Evolutionary conservation across 768 basidiomycete genomes (phyloP).

Genomic region (Mycena haematopus): DNA sequence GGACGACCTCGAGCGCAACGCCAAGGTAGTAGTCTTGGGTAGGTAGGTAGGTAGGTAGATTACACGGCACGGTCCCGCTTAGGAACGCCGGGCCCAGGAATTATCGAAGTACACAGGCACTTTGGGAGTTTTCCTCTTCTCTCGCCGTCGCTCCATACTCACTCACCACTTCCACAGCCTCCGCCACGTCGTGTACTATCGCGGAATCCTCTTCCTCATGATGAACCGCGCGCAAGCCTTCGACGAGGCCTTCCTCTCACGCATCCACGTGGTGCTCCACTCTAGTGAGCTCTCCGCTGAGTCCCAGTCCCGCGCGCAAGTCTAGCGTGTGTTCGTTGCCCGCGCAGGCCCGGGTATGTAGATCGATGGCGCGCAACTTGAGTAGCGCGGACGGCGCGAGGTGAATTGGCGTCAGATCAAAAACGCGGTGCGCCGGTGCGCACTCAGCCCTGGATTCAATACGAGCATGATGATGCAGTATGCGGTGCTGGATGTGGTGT

Average conservation of each 20-base stretch:
- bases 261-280: constrained; percentile 69
- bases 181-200: constrained; percentile 62
- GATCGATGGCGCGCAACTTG: constrained; percentile 46
- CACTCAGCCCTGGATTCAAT: no score
- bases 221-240: no score
- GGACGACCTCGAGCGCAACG: constrained; percentile 68
- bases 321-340: constrained; percentile 30
- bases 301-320: constrained; percentile 57
- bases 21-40: constrained; percentile 73
- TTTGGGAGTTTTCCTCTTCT: no score
- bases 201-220: constrained; percentile 62
- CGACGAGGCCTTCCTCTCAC: constrained; percentile 72
- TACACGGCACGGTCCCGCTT: no score
- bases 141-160: constrained; percentile 26
- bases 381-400: constrained; percentile 52
- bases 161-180: constrained; percentile 42
- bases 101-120: no score
- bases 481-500: no score
- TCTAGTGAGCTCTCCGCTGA: constrained; percentile 62
- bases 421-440: constrained; percentile 63
- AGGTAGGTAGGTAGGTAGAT: no score
- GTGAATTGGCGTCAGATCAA: constrained; percentile 73
- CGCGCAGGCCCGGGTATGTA: constrained; percentile 33
- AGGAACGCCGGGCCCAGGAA: no score
- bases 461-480: no score